A percentile compares a stretch with the other conserved stretches of the same genome.
These are phyloP conservation scores for Corallochytrium limacisporum DNA, from an alignment of 78 protist species.

Conservation along the genomic window DNA sequence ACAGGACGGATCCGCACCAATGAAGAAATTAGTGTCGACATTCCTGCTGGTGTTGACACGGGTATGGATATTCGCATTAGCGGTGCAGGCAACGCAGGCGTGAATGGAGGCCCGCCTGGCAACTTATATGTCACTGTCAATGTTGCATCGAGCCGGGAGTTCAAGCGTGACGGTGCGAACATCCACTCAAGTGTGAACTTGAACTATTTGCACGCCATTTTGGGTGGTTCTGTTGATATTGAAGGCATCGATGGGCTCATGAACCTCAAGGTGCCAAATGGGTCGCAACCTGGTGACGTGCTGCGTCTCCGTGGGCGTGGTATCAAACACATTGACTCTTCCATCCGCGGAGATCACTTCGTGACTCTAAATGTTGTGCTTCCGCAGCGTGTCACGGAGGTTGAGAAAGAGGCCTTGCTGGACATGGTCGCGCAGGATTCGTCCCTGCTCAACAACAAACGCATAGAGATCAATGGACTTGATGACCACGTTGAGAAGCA, in stretches of 20 bases:
- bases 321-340: neutral
- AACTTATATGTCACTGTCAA: neutral
- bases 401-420: too few species aligned
- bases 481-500: too few species aligned
- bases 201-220: constrained; percentile 20
- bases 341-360: constrained; percentile 11
- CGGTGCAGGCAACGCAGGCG: constrained; percentile 25
- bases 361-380: constrained; percentile 14
- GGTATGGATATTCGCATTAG: constrained; percentile 6
- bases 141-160: neutral
- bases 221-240: constrained; percentile 24
- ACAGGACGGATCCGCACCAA: neutral
- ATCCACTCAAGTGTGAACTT: constrained; percentile 7
- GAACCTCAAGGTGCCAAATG: constrained; percentile 20
- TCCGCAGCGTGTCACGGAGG: constrained; percentile 26
- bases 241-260: constrained; percentile 19
- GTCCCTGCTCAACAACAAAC: too few species aligned
- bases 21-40: neutral
- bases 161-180: constrained; percentile 25
- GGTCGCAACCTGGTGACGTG: constrained; percentile 40
- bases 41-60: constrained; percentile 45
- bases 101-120: constrained; percentile 21
- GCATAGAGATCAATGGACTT: too few species aligned
- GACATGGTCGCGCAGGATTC: too few species aligned
- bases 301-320: constrained; percentile 20